A percentile compares a stretch with the other conserved stretches of the same genome.
Conservation (phyloP, 2,329 filamentous ascomycete species). For the Penicillium sp. region DNA sequence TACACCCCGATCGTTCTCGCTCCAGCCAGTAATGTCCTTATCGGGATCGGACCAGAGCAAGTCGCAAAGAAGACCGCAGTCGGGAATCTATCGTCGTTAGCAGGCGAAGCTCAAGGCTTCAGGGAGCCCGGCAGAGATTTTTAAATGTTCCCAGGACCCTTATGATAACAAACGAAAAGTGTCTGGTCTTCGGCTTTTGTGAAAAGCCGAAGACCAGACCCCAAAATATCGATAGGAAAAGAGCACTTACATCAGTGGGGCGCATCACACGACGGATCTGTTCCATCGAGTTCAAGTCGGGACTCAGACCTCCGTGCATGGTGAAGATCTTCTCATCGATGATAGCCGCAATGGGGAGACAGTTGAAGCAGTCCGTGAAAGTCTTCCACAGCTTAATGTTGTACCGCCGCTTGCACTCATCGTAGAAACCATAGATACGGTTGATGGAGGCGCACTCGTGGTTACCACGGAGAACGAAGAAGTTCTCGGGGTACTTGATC, state of each 20-base stretch:
- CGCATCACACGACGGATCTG: conserved; percentile 98
- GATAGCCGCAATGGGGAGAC: conserved; percentile 92
- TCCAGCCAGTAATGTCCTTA: conserved; percentile 98
- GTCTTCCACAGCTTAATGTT: conserved; percentile 99
- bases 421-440: conserved; percentile 98
- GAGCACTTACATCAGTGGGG: conserved; percentile 93
- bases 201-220: too few relatives aligned
- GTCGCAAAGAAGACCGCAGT: conserved; percentile 94
- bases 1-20: conserved; percentile 95
- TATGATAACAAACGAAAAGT: too few relatives aligned
- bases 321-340: conserved; percentile 99
- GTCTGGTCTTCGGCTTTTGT: too few relatives aligned
- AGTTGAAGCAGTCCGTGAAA: conserved; percentile 99
- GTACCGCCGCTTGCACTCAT: conserved; percentile 97
- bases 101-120: too few relatives aligned
- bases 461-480: conserved; percentile 96
- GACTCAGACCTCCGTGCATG: conserved; percentile 96
- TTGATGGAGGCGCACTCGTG: conserved; percentile 99
- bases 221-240: too few relatives aligned
- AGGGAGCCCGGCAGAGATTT: too few relatives aligned
- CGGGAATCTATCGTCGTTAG: conserved; percentile 67
- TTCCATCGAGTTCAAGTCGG: conserved; percentile 98
- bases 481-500: conserved; percentile 99
- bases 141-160: too few relatives aligned
- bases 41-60: conserved; percentile 97